Base-by-base conservation (phyloP, 2,329 filamentous ascomycete species). In the Fusarium nematophilum region DNA sequence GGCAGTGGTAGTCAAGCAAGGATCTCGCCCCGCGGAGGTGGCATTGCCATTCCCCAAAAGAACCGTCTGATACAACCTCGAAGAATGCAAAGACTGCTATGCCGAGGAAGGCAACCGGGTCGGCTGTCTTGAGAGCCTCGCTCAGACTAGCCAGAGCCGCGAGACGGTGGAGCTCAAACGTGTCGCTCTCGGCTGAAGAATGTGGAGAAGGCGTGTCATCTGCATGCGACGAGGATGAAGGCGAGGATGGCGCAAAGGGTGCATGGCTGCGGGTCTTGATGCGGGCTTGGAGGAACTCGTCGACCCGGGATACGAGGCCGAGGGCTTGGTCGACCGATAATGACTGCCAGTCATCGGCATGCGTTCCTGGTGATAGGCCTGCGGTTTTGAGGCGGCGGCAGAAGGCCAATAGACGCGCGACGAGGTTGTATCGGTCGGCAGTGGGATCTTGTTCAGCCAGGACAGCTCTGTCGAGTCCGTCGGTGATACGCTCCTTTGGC, bases 1-100 rank as follows among this genome's bases (percentile, higher is more conserved):
- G 69, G 38, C 77, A 79, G 52, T 79, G 76, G 13, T 71, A 72
- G 45, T 79, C 77, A 2, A 79, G 69, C 6, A 79, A 49, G 0
- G 75, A 76, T 6, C 72, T 73, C 0, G 77, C 77, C 2, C 77
- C 77, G 30, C 74, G 69, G 1, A 79, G 61, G 61, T 79, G 76
- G 5, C 73, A 68, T 33, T 73, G 54, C 77, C 77, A 73, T 40
- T 74, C 68, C 0, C 74, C 74, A 47, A 79, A 80, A 0, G 75
- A 70, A 0, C 75, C 72, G 25, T 78, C 76, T 31, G 73, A 78
- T 0, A 79, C 75, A 0, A 80, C 77, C 10, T 79, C 78, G 21
- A 79, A 76, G 27, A 80, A 74, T 1, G 77, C 77, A 55, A 80
- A 79, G 0, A 75, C 76, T 0, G 77, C 77, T 14, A 80, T 79